phyloP scores from a whole-genome alignment of 176 grass and related monocot species.

The Juncus inflexus region DNA sequence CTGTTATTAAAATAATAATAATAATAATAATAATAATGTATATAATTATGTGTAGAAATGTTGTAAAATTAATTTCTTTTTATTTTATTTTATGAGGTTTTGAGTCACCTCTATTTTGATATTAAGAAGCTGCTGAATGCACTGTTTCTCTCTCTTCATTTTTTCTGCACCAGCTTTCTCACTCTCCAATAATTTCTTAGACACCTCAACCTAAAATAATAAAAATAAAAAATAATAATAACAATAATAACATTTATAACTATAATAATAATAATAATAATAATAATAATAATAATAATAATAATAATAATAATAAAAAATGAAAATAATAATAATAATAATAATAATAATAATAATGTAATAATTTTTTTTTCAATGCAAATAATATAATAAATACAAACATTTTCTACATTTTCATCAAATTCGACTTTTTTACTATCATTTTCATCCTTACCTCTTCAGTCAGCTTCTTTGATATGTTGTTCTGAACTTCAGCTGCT shows the following conservation, averaged over 20 bases:
- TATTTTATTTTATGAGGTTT: background rate
- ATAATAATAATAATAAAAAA: too few relatives aligned
- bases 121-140: constrained; percentile 43
- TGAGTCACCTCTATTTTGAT: constrained; percentile 53
- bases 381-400: too few relatives aligned
- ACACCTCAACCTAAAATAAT: constrained; percentile 29
- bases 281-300: background rate
- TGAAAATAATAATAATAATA: too few relatives aligned
- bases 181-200: constrained; percentile 37
- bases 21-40: background rate
- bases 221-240: constrained; percentile 18
- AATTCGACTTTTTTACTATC: background rate
- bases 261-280: background rate
- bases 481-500: constrained; percentile 45
- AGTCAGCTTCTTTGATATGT: constrained; percentile 41
- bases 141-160: constrained; percentile 59
- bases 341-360: too few relatives aligned
- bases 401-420: too few relatives aligned
- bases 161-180: constrained; percentile 33
- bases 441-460: constrained; percentile 33
- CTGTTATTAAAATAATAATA: constrained; percentile 29
- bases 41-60: background rate
- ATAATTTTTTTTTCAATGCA: too few relatives aligned
- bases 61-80: background rate
- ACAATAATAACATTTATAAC: background rate